These are phyloP conservation scores for Rhodocollybia butyracea DNA, from an alignment of 768 basidiomycete genomes.

Conservation along the genomic window DNA sequence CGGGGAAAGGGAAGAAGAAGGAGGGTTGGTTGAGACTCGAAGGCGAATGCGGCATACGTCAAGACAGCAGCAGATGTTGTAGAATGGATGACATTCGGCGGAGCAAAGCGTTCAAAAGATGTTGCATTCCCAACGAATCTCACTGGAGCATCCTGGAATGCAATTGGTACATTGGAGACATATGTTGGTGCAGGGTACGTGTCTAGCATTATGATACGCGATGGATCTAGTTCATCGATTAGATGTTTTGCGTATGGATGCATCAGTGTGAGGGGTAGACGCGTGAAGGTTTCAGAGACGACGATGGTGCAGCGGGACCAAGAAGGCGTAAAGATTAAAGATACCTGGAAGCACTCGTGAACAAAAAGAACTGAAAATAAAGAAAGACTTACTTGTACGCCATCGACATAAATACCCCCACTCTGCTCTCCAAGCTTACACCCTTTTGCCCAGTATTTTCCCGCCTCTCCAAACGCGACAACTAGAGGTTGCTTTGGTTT, in stretches of 20 bases:
- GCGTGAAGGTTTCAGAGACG: conserved; percentile 48
- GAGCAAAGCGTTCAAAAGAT: conserved; percentile 36
- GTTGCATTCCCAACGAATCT: too few relatives aligned
- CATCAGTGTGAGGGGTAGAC: conserved; percentile 50
- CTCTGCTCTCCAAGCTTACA: conserved; percentile 48
- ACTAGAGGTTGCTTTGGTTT: conserved; percentile 29
- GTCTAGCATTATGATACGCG: conserved; percentile 49
- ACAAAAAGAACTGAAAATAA: not conserved
- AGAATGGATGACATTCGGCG: conserved; percentile 56
- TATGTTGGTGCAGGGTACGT: conserved; percentile 49
- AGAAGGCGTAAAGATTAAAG: conserved; percentile 44
- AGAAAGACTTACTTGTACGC: conserved; percentile 43
- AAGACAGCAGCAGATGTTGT: conserved; percentile 51
- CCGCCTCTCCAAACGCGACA: conserved; percentile 45
- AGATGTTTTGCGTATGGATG: conserved; percentile 42
- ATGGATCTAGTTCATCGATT: conserved; percentile 41
- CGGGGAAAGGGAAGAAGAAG: conserved; percentile 49
- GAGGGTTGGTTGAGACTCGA: conserved; percentile 23
- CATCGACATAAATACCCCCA: conserved; percentile 43
- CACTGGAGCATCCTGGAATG: conserved; percentile 43
- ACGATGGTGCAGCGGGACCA: conserved; percentile 47
- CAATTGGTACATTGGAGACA: conserved; percentile 30
- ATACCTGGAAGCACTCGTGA: conserved; percentile 34
- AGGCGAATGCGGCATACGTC: conserved; percentile 27
- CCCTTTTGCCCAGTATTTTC: conserved; percentile 48